Evolutionary conservation across 106 monocot genomes (phyloP).

Genomic region (Allium fistulosum): DNA sequence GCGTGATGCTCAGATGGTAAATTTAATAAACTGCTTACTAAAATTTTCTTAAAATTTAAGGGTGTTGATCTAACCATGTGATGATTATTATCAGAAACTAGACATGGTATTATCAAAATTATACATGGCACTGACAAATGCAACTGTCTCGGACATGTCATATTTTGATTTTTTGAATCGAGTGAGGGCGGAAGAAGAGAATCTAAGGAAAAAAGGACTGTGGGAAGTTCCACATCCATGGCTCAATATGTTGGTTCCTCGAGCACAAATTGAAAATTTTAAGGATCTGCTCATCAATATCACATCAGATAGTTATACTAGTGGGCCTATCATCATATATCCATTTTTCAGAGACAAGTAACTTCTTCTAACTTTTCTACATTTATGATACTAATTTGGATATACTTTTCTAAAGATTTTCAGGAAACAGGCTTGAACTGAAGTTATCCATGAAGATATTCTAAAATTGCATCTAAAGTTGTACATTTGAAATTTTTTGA

Average conservation of each 20-base stretch:
- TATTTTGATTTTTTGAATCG: conserved; percentile 49
- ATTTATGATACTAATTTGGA: no score
- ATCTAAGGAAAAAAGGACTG: conserved; percentile 25
- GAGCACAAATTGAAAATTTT: conserved; percentile 8
- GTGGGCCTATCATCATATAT: conserved; percentile 40
- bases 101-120: conserved; percentile 6
- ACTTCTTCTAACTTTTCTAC: not conserved
- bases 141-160: conserved; percentile 9
- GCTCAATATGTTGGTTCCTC: conserved; percentile 46
- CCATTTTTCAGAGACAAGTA: conserved; percentile 37
- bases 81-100: conserved; percentile 2
- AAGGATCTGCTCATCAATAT: conserved; percentile 15
- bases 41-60: not conserved
- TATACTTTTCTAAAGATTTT: no score
- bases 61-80: not conserved
- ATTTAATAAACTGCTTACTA: not conserved
- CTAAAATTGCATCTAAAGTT: no score
- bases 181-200: conserved; percentile 27
- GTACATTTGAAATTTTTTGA: no score
- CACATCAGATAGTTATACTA: conserved; percentile 8
- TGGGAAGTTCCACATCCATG: conserved; percentile 66
- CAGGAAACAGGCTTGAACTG: no score
- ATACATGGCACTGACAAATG: not conserved
- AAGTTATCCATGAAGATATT: no score
- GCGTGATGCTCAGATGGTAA: conserved; percentile 14